Base-by-base conservation (phyloP, 2,329 filamentous ascomycete genomes). In the Sarocladium kiliense region DNA sequence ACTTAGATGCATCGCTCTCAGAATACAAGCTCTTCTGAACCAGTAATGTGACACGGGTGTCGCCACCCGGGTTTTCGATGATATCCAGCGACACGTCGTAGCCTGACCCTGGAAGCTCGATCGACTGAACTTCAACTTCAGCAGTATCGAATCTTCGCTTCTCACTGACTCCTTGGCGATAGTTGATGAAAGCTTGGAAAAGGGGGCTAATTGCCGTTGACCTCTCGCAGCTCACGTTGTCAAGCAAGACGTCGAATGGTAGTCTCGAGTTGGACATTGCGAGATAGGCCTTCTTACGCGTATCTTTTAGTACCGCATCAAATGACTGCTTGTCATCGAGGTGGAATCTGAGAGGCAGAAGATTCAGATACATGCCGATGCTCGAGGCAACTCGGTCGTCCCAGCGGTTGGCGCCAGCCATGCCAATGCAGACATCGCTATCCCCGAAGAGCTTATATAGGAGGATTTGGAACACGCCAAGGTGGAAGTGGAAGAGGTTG, bases 221-320 rank as follows among this genome's bases (percentile, higher is more conserved):
- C 1, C 77, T 64, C 0, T 67, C 58, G 1, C 76, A 66, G 2
- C 67, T 62, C 1, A 82, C 64, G 25, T 76, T 65, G 0, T 73
- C 61, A 0, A 83, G 64, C 0, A 84, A 58, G 0, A 75, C 64
- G 42, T 81, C 74, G 54, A 81, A 78, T 0, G 80, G 80, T 3
- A 81, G 54, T 0, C 58, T 37, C 0, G 78, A 77, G 59, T 79
- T 64, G 0, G 56, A 59, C 0, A 81, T 63, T 0, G 74, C 77
- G 0, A 47, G 54, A 21, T 74, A 68, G 2, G 19, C 63, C 57
- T 27, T 64, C 65, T 61, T 47, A 1, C 66, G 61, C 0, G 65
- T 60, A 21, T 61, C 55, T 3, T 37, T 42, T 10, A 61, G 27
- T 3, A 60, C 55, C 3, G 63, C 58, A 6, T 51, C 27, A 36